Evolutionary conservation across 768 basidiomycete species (phyloP).

Genomic region (Imleria badia): DNA sequence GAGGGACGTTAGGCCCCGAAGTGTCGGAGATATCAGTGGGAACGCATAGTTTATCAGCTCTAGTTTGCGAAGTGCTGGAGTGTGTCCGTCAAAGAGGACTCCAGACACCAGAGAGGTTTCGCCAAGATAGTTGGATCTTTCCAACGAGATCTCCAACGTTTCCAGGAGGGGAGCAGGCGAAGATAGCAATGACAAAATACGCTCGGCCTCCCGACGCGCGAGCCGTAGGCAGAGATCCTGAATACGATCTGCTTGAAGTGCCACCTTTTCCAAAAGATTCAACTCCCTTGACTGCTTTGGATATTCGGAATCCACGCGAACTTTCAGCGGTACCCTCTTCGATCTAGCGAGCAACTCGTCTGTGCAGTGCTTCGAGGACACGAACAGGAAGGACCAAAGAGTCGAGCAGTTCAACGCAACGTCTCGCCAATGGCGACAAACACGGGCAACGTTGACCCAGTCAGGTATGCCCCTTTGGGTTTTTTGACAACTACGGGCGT

Average conservation of each 20-base stretch:
- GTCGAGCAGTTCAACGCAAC: conserved; percentile 41
- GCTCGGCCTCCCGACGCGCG: conserved; percentile 16
- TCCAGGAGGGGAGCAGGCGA: conserved; percentile 34
- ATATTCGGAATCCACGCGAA: conserved; percentile 29
- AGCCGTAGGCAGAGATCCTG: conserved; percentile 31
- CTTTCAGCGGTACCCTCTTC: conserved; percentile 35
- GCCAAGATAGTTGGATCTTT: conserved; percentile 16
- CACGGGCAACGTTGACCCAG: conserved; percentile 25
- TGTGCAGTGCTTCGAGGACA: conserved; percentile 36
- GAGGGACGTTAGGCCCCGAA: conserved; percentile 38
- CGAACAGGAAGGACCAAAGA: conserved; percentile 41
- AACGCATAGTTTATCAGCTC: conserved; percentile 37
- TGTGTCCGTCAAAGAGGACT: conserved; percentile 31
- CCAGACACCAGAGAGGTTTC: conserved; percentile 26
- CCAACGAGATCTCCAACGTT: conserved; percentile 27
- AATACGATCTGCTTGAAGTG: conserved; percentile 36
- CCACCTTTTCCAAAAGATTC: conserved; percentile 32
- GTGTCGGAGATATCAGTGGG: conserved; percentile 36
- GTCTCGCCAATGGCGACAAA: conserved; percentile 41
- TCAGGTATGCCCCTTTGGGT: conserved; percentile 3
- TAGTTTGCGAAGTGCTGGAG: conserved; percentile 36
- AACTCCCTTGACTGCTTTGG: conserved; percentile 23
- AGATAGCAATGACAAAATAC: conserved; percentile 26
- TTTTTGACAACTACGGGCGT: not conserved
- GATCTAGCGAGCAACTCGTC: conserved; percentile 47